Evolutionary conservation across 345 rosid genomes (phyloP).

Genomic region (Pugionium dolabratum): DNA sequence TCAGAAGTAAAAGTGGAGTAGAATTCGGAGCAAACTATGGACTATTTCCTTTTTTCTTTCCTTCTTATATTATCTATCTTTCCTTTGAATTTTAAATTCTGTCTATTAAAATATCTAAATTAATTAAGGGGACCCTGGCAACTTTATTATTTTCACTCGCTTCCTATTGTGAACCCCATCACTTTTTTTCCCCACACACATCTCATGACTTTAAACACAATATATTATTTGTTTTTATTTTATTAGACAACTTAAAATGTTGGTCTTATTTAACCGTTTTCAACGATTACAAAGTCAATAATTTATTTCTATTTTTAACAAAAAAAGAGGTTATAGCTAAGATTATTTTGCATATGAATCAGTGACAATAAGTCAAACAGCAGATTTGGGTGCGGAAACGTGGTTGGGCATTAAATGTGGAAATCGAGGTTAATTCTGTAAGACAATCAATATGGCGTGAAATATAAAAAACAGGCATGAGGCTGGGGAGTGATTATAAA

Average conservation of each 20-base stretch:
- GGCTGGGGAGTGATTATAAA: slow-evolving; percentile 5
- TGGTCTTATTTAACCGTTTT: neutral
- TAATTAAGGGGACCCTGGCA: slow-evolving; percentile 7
- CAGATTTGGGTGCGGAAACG: neutral
- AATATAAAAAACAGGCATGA: neutral
- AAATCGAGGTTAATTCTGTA: slow-evolving; percentile 17
- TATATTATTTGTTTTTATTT: neutral
- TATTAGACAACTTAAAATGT: neutral
- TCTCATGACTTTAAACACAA: neutral
- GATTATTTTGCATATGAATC: too few species aligned
- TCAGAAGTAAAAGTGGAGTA: slow-evolving; percentile 19
- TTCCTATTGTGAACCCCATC: slow-evolving; percentile 28
- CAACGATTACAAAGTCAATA: neutral
- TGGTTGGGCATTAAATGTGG: slow-evolving; percentile 14
- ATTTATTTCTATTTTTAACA: neutral
- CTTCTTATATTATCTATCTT: neutral
- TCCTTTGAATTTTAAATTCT: too few species aligned
- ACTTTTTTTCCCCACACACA: neutral
- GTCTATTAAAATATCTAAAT: neutral
- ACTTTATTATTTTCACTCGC: slow-evolving; percentile 3
- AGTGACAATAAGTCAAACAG: slow-evolving; percentile 18
- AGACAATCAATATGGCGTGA: neutral
- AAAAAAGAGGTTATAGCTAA: neutral
- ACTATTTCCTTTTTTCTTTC: neutral
- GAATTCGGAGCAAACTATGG: slow-evolving; percentile 27